Evolutionary conservation across 441 rosid genomes (phyloP).

Genomic region (Erysimum cheiri): DNA sequence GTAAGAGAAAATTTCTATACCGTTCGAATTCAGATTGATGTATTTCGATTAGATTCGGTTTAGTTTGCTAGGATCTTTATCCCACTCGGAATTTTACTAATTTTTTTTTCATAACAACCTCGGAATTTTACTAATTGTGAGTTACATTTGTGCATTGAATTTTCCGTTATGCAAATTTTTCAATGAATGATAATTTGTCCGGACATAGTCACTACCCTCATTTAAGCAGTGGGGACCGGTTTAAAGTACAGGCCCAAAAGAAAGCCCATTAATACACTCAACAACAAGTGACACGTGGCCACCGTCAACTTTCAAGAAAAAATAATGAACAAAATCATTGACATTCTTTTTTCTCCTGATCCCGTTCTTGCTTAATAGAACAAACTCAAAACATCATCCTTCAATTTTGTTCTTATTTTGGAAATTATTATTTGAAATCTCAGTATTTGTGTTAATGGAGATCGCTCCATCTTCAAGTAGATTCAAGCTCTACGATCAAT

Average conservation of each 20-base stretch:
- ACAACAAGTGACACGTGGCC: conserved; percentile 21
- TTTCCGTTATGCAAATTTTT: too few species aligned
- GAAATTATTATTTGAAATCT: not conserved
- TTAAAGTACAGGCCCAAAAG: conserved; percentile 22
- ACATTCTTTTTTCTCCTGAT: conserved; percentile 14
- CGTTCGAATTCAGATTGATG: too few species aligned
- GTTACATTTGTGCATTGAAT: too few species aligned
- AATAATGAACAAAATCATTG: conserved; percentile 10
- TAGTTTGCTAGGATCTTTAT: too few species aligned
- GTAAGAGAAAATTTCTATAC: too few species aligned
- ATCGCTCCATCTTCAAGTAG: conserved; percentile 49
- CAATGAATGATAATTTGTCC: too few species aligned
- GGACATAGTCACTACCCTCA: too few species aligned
- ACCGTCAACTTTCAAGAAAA: conserved; percentile 17
- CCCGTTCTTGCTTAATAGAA: not conserved
- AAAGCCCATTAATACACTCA: conserved; percentile 29
- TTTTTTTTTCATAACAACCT: too few species aligned
- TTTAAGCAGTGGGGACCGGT: not conserved
- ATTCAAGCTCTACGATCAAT: conserved; percentile 73
- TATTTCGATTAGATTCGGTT: too few species aligned
- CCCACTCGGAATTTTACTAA: too few species aligned
- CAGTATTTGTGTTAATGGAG: conserved; percentile 44
- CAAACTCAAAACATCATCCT: conserved; percentile 20
- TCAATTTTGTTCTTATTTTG: not conserved
- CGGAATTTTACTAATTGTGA: too few species aligned